These are phyloP conservation scores for Blastomyces parvus DNA, from an alignment of 2,329 filamentous ascomycete genomes.

Conservation along the genomic window DNA sequence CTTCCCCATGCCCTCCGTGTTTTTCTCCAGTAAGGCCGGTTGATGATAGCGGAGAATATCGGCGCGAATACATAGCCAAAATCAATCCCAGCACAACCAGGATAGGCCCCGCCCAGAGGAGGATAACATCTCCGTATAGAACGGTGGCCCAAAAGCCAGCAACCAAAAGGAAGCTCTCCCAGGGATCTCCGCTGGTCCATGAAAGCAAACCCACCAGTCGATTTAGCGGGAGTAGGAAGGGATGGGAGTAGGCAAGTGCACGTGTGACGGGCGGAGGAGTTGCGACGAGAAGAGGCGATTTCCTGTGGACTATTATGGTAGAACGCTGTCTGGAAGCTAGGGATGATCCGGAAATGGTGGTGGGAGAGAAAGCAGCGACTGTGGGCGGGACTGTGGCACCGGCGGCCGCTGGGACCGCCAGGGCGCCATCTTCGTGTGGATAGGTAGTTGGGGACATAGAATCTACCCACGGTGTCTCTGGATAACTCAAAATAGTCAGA, in stretches of 20 bases:
- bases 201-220: constrained; percentile 74
- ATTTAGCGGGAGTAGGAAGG: constrained; percentile 83
- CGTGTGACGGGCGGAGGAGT: constrained; percentile 92
- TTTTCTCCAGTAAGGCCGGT: constrained; percentile 65
- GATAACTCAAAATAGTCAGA: constrained; percentile 17
- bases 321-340: constrained; percentile 67
- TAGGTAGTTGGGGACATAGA: constrained; percentile 42
- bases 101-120: constrained; percentile 73
- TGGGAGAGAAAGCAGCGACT: constrained; percentile 80
- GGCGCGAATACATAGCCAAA: constrained; percentile 80
- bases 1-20: constrained; percentile 43
- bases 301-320: constrained; percentile 92
- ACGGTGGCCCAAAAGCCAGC: constrained; percentile 75
- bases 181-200: constrained; percentile 89
- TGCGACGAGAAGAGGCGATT: constrained; percentile 82
- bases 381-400: constrained; percentile 52
- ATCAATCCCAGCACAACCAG: constrained; percentile 72
- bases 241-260: constrained; percentile 89
- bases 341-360: constrained; percentile 60
- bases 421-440: constrained; percentile 30
- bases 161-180: constrained; percentile 91
- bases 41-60: constrained; percentile 83
- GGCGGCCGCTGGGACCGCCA: constrained; percentile 23
- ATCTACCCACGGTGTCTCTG: constrained; percentile 45
- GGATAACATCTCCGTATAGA: constrained; percentile 75